Evolutionary conservation across 306 rosid species (phyloP).

Genomic region (Vigna radiata): DNA sequence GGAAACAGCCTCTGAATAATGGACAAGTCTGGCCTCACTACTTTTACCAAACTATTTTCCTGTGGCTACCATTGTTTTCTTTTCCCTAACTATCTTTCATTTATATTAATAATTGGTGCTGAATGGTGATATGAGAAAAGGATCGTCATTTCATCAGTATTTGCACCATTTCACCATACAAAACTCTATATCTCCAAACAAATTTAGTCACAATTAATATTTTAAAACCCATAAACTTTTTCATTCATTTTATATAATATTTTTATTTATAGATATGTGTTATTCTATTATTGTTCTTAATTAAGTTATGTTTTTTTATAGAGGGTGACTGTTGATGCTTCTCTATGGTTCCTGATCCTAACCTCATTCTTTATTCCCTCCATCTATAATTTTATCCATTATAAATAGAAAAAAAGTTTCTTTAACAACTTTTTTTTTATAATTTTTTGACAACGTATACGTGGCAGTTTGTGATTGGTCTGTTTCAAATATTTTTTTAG

Average conservation of each 20-base stretch:
- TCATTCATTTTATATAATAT: background rate
- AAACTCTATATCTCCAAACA: background rate
- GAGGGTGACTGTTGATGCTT: background rate
- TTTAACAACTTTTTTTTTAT: too few species aligned
- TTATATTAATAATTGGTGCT: background rate
- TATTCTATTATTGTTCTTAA: too few species aligned
- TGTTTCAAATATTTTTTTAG: too few species aligned
- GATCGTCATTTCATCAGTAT: background rate
- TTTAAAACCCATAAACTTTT: background rate
- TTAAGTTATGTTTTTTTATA: background rate
- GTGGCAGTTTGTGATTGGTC: too few species aligned
- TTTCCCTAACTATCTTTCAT: background rate
- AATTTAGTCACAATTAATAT: too few species aligned
- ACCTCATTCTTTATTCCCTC: background rate
- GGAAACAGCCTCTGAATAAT: background rate
- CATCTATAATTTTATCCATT: too few species aligned
- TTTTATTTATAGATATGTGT: too few species aligned
- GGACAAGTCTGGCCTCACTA: conserved; percentile 27
- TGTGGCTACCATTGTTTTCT: background rate
- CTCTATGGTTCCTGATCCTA: background rate
- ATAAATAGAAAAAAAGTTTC: too few species aligned
- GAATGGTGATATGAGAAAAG: background rate
- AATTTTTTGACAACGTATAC: too few species aligned
- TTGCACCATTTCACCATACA: background rate
- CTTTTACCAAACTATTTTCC: background rate